These are phyloP conservation scores for Xylaria curta DNA, from an alignment of 495 filamentous ascomycete genomes.

Conservation along the genomic window DNA sequence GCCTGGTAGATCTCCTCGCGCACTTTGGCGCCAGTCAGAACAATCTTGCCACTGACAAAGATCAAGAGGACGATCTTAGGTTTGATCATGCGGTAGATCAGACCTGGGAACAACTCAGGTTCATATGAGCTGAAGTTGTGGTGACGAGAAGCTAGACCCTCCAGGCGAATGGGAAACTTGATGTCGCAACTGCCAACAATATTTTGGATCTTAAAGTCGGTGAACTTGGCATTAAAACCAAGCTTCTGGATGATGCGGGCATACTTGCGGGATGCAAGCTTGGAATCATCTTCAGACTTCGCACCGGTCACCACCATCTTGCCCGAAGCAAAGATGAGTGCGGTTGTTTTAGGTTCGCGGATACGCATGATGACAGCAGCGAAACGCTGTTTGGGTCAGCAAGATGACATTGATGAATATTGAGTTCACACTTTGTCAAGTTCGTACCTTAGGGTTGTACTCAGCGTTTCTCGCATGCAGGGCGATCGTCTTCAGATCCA, in stretches of 20 bases:
- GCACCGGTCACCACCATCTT: slow-evolving; percentile 99
- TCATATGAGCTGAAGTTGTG: slow-evolving; percentile 99
- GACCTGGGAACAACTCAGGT: slow-evolving; percentile 96
- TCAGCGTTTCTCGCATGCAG: slow-evolving; percentile 98
- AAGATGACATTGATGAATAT: slow-evolving; percentile 48
- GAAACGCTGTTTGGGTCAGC: slow-evolving; percentile 80
- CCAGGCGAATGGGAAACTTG: slow-evolving; percentile 97
- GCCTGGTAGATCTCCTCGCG: slow-evolving; percentile 99
- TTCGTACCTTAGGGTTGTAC: slow-evolving; percentile 90
- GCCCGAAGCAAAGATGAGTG: slow-evolving; percentile 95
- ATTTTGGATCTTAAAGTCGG: slow-evolving; percentile 99
- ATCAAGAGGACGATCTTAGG: slow-evolving; percentile 99
- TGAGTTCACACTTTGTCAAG: slow-evolving; percentile 35
- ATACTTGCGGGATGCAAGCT: slow-evolving; percentile 96
- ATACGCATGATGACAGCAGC: slow-evolving; percentile 99
- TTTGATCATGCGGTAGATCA: slow-evolving; percentile 99
- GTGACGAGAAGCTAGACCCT: slow-evolving; percentile 93
- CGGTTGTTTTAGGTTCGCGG: slow-evolving; percentile 97
- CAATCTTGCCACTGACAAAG: slow-evolving; percentile 98
- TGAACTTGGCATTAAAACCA: slow-evolving; percentile 99
- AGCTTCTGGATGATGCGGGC: slow-evolving; percentile 99
- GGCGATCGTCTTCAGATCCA: slow-evolving; percentile 99
- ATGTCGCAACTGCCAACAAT: slow-evolving; percentile 99
- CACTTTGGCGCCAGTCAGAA: slow-evolving; percentile 96
- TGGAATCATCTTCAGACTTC: slow-evolving; percentile 97